Evolutionary conservation across 306 rosid genomes (phyloP), one percentile per base, ranked within the genome.

Genomic region (Cucumis hystrix): DNA sequence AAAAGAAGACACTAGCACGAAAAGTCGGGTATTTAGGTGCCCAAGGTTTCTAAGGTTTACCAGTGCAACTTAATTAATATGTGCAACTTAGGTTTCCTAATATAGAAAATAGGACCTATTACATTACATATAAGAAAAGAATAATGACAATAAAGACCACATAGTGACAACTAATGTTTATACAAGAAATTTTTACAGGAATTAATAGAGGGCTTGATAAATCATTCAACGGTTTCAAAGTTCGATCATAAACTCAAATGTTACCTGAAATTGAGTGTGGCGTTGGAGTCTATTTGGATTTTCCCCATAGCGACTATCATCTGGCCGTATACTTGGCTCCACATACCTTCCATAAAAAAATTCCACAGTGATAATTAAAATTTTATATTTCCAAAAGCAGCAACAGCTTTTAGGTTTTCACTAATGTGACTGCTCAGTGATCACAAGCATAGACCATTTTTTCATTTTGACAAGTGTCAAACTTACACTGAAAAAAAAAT

Each of bases 221-320:
- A 71, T 20, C 49, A 30, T 30, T 74, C 68, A 60, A 62, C 52
- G 51, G 60, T 67, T 80, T 78, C 15, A 7, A n/a, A 75, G 62
- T 59, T 69, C 64, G 35, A 21, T 61, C 25, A 37, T 2, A 56
- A 79, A 64, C 77, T 41, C 0, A 65, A 76, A 80, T 59, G 79
- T 74, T 52, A 94, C 97, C 96, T 92, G 98, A 89, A 94, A 94
- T 71, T 94, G 97, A 83, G 98, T 90, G 88, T 94, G 98, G 25
- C 90, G 84, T 87, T 94, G 98, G 81, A 94, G 98, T 85, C 98
- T 89, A 74, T 94, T 94, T 17, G 98, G 98, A 83, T 94, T 94
- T 90, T 94, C 98, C 82, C 98, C 98, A 64, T 94, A 94, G 68
- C 97, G 91, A 84, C 97, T 92, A 78, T 94, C 98, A 81, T 94